phyloP scores from a whole-genome alignment of 805 yeast genomes.

The Debaryomyces castellii region DNA sequence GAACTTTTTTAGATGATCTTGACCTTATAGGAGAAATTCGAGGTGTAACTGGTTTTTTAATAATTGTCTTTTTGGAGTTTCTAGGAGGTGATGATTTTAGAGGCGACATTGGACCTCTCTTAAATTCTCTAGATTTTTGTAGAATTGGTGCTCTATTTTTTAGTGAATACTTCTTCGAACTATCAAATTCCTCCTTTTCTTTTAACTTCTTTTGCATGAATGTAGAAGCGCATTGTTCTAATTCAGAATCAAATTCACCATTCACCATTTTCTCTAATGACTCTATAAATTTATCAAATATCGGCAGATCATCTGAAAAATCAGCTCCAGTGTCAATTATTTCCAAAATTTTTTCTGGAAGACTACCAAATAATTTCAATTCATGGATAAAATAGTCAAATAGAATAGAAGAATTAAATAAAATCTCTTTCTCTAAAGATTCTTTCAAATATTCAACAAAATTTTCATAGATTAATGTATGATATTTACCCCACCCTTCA shows the following conservation, averaged over 20 bases:
- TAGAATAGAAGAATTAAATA: slow-evolving; percentile 54
- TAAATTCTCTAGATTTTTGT: slow-evolving; percentile 11
- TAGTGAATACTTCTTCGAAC: neutral
- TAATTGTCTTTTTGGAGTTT: slow-evolving; percentile 14
- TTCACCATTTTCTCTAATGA: slow-evolving; percentile 22
- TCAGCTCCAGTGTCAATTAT: neutral
- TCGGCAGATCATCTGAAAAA: neutral
- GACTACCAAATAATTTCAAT: slow-evolving; percentile 11
- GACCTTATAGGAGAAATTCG: slow-evolving; percentile 9
- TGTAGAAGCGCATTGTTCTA: slow-evolving; percentile 27
- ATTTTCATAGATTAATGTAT: slow-evolving; percentile 41
- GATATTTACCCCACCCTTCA: slow-evolving; percentile 55
- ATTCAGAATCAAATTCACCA: slow-evolving; percentile 35
- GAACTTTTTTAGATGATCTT: slow-evolving; percentile 36
- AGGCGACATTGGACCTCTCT: slow-evolving; percentile 25
- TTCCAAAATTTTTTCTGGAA: slow-evolving; percentile 8
- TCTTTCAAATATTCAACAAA: slow-evolving; percentile 45
- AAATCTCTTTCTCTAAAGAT: slow-evolving; percentile 50
- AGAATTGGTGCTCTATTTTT: neutral
- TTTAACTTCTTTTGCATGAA: slow-evolving; percentile 25
- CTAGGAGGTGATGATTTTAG: slow-evolving; percentile 26
- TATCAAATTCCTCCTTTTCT: slow-evolving; percentile 9
- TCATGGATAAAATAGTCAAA: slow-evolving; percentile 48
- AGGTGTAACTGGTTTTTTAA: slow-evolving; percentile 9
- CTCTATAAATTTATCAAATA: neutral